Percentiles rank a stretch among this genome's conserved stretches.
Evolutionary conservation across 2,329 filamentous ascomycete genomes (phyloP).

Genomic region (Coniochaeta prunicola): DNA sequence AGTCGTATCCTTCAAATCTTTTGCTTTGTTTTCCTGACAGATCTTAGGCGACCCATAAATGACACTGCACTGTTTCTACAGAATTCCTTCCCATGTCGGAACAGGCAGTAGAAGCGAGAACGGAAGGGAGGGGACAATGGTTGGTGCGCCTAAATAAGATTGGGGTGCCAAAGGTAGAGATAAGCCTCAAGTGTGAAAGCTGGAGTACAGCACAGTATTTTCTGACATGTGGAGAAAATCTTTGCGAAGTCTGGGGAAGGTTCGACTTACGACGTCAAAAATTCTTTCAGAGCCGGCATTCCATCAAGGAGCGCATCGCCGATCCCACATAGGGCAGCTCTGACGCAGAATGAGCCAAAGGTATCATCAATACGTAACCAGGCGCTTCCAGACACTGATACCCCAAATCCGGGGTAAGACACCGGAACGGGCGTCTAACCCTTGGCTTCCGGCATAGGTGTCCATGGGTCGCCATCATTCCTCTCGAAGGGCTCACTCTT

Average conservation of each 20-base stretch:
- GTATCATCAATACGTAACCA: background rate
- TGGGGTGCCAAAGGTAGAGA: background rate
- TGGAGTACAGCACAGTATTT: background rate
- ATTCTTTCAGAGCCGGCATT: background rate
- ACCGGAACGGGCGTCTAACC: background rate
- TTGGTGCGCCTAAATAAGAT: background rate
- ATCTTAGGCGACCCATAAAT: background rate
- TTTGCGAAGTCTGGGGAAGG: background rate
- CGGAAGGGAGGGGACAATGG: background rate
- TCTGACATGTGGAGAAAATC: background rate
- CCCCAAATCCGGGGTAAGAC: background rate
- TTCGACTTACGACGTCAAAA: background rate
- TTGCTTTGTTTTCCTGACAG: background rate
- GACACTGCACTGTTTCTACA: background rate
- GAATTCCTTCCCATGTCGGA: background rate
- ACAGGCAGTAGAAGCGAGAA: background rate
- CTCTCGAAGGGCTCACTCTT: background rate
- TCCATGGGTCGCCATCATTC: background rate
- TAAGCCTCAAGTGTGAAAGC: background rate
- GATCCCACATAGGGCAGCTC: background rate
- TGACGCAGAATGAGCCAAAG: background rate
- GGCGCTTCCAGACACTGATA: background rate
- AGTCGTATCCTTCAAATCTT: too few relatives aligned
- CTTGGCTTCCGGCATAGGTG: background rate
- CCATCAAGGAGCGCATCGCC: background rate